phyloP scores from a whole-genome alignment of 352 stramenopile species.

The Globisporangium cylindrosporum region DNA sequence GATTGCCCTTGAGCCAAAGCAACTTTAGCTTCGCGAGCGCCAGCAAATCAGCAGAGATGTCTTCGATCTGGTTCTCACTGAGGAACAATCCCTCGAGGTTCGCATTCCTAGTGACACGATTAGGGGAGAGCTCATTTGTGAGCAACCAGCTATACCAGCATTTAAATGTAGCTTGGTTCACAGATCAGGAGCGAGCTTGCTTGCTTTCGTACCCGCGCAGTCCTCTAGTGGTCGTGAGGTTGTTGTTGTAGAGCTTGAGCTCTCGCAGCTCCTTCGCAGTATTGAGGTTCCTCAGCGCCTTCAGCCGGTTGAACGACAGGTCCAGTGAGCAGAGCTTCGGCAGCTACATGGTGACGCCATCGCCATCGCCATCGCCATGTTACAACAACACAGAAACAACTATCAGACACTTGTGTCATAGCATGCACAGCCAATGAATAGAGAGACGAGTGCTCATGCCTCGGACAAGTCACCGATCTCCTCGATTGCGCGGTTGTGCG shows the following conservation, averaged over 20 bases:
- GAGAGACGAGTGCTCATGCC: conserved; percentile 19
- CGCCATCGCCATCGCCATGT: not conserved
- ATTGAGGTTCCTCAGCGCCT: conserved; percentile 50
- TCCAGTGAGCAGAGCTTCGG: conserved; percentile 72
- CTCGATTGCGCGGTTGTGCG: conserved; percentile 64
- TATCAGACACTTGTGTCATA: not conserved
- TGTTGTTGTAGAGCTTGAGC: conserved; percentile 84
- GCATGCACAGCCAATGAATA: not conserved
- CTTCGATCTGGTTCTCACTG: conserved; percentile 69
- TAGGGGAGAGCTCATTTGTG: not conserved
- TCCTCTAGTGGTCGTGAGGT: conserved; percentile 44
- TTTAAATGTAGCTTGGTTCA: not conserved
- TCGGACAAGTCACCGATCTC: conserved; percentile 64
- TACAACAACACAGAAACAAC: not conserved
- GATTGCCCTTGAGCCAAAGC: conserved; percentile 73
- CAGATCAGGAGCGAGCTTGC: too few species aligned
- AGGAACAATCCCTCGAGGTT: conserved; percentile 67
- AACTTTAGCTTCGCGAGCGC: conserved; percentile 63
- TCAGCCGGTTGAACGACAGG: conserved; percentile 76
- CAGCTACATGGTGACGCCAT: conserved; percentile 28
- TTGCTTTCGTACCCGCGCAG: conserved; percentile 38
- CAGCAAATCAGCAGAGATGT: conserved; percentile 57
- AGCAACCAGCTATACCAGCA: not conserved
- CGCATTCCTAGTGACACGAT: conserved; percentile 36
- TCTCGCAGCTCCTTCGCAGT: conserved; percentile 63